A percentile compares a stretch with the other conserved stretches of the same genome.
phyloP scores from a whole-genome alignment of 1,284 basidiomycete genomes.

The Phylloboletellus chloephorus region DNA sequence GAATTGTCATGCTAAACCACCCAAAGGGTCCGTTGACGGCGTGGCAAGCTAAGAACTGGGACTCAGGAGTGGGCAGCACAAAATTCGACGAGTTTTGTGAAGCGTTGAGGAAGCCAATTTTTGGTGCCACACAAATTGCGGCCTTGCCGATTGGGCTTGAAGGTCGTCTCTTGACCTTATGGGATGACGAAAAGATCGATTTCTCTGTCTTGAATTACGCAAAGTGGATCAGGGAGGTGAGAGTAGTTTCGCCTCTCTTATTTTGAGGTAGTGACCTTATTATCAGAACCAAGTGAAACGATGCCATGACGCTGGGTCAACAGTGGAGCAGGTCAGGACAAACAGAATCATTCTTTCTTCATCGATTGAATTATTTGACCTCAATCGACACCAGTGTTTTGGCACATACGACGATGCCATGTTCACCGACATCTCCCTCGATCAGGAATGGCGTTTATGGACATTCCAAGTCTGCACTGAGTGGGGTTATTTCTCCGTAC shows the following conservation, averaged over 20 bases:
- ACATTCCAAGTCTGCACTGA: slow-evolving; percentile 88
- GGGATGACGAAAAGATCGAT: slow-evolving; percentile 44
- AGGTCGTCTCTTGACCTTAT: slow-evolving; percentile 40
- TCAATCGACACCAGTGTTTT: slow-evolving; percentile 61
- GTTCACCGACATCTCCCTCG: slow-evolving; percentile 58
- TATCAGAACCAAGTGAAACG: slow-evolving; percentile 54
- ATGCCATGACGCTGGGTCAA: slow-evolving; percentile 46
- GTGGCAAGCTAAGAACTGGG: slow-evolving; percentile 76
- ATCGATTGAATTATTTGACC: background rate
- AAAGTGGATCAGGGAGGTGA: slow-evolving; percentile 64
- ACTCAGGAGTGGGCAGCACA: slow-evolving; percentile 59
- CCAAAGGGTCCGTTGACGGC: slow-evolving; percentile 39
- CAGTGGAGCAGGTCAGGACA: slow-evolving; percentile 55
- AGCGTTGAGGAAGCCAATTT: slow-evolving; percentile 46
- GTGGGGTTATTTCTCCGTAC: slow-evolving; percentile 87
- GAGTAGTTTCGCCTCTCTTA: slow-evolving; percentile 9
- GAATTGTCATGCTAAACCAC: slow-evolving; percentile 3
- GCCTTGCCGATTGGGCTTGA: slow-evolving; percentile 40
- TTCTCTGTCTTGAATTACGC: slow-evolving; percentile 72
- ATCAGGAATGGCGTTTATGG: slow-evolving; percentile 83
- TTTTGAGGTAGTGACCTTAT: background rate
- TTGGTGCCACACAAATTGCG: slow-evolving; percentile 26
- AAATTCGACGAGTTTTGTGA: slow-evolving; percentile 71
- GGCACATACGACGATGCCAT: slow-evolving; percentile 69
- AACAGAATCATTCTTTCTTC: background rate